Evolutionary conservation across 305 asterid species (phyloP).

Genomic region (Fraxinus sp.): DNA sequence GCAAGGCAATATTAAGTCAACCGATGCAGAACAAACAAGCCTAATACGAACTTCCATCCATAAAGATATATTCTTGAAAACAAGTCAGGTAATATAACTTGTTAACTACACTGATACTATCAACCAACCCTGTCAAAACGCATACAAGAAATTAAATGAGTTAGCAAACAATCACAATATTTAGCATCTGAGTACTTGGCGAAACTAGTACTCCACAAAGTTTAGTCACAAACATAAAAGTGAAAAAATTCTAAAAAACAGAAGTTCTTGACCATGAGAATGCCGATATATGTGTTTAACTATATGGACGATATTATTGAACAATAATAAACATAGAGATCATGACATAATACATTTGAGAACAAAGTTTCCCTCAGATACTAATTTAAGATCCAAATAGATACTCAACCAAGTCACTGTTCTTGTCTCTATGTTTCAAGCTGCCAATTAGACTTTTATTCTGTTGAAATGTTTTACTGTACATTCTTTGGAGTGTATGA

Average conservation of each 20-base stretch:
- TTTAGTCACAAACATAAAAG: not conserved
- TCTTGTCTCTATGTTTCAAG: not conserved
- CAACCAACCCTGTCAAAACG: conserved; percentile 10
- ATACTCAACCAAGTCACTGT: not conserved
- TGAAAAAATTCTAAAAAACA: not conserved
- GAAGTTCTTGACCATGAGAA: not conserved
- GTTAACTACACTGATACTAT: not conserved
- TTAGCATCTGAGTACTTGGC: conserved; percentile 4
- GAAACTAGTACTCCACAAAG: not conserved
- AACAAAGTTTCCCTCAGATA: not conserved
- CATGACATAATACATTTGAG: not conserved
- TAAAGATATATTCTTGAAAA: not conserved
- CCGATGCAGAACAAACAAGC: not conserved
- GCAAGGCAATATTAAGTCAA: conserved; percentile 11
- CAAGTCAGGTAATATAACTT: not conserved
- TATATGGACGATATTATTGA: not conserved
- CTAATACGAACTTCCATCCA: not conserved
- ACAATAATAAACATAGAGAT: not conserved
- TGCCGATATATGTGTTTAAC: not conserved
- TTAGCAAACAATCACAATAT: not conserved
- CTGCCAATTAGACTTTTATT: not conserved
- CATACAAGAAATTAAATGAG: conserved; percentile 10
- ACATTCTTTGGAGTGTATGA: not conserved
- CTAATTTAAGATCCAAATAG: not conserved
- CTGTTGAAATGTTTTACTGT: not conserved